These are phyloP conservation scores for Mortierella sp. DNA, from an alignment of 371 early-diverging fungal genomes.

Conservation along the genomic window DNA sequence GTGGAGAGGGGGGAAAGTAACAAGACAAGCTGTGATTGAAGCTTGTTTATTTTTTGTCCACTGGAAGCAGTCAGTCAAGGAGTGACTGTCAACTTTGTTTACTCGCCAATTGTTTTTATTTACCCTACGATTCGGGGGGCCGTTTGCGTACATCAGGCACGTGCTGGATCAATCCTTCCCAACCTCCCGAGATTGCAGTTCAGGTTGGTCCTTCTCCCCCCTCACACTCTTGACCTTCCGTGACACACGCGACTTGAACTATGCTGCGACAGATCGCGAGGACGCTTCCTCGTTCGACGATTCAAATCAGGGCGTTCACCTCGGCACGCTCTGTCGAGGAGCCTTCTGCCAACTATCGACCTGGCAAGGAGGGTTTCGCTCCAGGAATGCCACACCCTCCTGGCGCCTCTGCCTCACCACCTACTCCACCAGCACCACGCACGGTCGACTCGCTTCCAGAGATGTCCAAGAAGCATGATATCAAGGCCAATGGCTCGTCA, in stretches of 20 bases:
- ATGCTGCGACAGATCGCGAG: slow-evolving; percentile 52
- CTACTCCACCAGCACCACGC: slow-evolving; percentile 44
- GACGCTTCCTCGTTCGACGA: slow-evolving; percentile 22
- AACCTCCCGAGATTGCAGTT: too few species aligned
- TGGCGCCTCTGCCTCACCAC: slow-evolving; percentile 41
- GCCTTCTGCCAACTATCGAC: slow-evolving; percentile 48
- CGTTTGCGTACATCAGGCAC: too few species aligned
- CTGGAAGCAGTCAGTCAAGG: too few species aligned
- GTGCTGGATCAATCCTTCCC: too few species aligned
- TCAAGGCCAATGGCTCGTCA: slow-evolving; percentile 35
- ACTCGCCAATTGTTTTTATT: background rate
- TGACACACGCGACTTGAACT: too few species aligned
- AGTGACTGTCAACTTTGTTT: too few species aligned
- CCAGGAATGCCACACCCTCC: slow-evolving; percentile 54
- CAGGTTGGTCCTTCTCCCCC: too few species aligned
- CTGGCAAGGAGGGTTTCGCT: slow-evolving; percentile 53
- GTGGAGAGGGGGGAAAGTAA: background rate
- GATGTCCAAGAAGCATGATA: slow-evolving; percentile 48
- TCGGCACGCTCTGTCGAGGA: slow-evolving; percentile 46
- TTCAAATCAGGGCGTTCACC: slow-evolving; percentile 29
- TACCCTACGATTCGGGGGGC: too few species aligned
- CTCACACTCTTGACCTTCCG: too few species aligned
- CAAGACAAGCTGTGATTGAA: too few species aligned
- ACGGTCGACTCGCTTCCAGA: slow-evolving; percentile 45
- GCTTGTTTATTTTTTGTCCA: background rate